Evolutionary conservation across 495 filamentous ascomycete species (phyloP), one percentile per base, ranked within the genome.

Genomic region (Oleoguttula mirabilis): DNA sequence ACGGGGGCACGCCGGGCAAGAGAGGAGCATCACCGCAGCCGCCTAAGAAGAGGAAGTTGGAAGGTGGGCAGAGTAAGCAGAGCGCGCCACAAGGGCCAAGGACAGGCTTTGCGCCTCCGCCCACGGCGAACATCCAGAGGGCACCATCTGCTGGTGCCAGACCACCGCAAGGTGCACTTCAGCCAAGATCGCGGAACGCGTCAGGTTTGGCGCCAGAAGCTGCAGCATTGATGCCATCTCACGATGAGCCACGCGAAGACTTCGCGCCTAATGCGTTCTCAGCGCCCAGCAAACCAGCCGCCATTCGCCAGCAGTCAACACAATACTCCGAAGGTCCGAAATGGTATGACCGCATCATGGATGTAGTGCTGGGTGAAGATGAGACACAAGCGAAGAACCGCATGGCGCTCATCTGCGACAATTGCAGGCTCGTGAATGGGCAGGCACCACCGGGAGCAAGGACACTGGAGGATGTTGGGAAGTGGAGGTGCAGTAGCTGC

Each of bases 341-440:
- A 46, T 96, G 92, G 92, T 96, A 95, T 59, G 90, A 98, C 55
- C 77, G 90, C 32, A 73, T 98, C 23, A 61, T 96, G 28, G 90
- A 98, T 55, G 77, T 93, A 4, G 71, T 99, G 22, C 68, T 99
- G 0, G 90, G 90, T 17, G 90, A 99, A 60, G 90, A 99, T 51
- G 90, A 99, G 62, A 88, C 82, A 28, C 78, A 82, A 20, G 75
- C 92, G 0, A 88, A 84, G 61, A 94, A 95, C 62, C 75, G 90
- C 4, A 75, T 93, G 38, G 90, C 79, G 20, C 61, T 99, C 53
- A 90, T 99, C 37, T 99, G 90, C 64, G 48, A 57, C 16, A 65
- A 71, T 16, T 99, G 90, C 56, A 70, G 84, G 20, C 72, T 95
- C 8, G 88, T 99, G 23, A 99, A 99, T 56, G 90, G 90, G 3